phyloP scores from a whole-genome alignment of 2,329 filamentous ascomycete species.

The Seiridium cupressi region DNA sequence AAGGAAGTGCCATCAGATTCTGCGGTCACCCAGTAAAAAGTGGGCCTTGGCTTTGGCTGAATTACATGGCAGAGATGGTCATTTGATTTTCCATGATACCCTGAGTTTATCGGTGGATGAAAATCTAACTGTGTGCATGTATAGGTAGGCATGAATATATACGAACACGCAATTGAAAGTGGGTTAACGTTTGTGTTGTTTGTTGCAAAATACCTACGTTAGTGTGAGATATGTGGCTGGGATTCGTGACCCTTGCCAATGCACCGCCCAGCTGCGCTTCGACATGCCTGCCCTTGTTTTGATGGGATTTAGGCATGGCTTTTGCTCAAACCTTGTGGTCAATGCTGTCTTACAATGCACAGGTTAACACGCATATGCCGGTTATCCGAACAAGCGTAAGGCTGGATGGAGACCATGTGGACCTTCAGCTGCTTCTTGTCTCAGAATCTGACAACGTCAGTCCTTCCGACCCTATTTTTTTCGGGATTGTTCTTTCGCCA shows the following conservation, averaged over 20 bases:
- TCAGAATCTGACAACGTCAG: background rate
- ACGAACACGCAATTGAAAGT: too few species aligned
- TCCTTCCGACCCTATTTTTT: background rate
- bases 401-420: background rate
- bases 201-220: too few species aligned
- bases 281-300: background rate
- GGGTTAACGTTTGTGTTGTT: too few species aligned
- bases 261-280: too few species aligned
- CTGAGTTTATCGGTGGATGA: background rate
- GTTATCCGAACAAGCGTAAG: background rate
- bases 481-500: background rate
- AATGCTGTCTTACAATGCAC: background rate
- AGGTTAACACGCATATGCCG: background rate
- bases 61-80: background rate
- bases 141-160: too few species aligned
- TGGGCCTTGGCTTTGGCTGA: background rate
- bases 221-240: too few species aligned
- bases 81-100: background rate
- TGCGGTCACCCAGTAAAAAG: background rate
- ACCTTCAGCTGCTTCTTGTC: background rate
- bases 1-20: slow-evolving; percentile 12
- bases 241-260: too few species aligned
- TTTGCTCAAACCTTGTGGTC: background rate
- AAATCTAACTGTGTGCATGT: too few species aligned
- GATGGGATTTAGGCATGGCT: background rate